Base-by-base conservation (phyloP, 225 moss, liverwort and hornwort species). In the Polytrichum commune region DNA sequence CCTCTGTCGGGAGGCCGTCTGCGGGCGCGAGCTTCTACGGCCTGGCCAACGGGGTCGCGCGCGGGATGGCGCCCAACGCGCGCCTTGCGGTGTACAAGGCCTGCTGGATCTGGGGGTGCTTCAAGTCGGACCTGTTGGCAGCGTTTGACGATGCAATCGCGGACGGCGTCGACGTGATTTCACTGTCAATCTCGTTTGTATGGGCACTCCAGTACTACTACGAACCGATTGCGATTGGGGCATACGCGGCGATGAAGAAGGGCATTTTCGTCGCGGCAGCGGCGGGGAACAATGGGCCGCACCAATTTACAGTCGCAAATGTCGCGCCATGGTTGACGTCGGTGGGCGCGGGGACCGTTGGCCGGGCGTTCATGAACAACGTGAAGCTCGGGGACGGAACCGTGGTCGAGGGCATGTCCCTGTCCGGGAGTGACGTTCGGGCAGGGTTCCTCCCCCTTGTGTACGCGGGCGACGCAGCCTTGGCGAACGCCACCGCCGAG, bases 21-120 rank as follows among this genome's bases (percentile, higher is more conserved):
- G 19, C 55, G 69, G 72, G 78, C 79, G 84, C 62, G 35, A 19
- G 13, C 23, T 23, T 32, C 18, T 1, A 23, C 4, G 35, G 91
- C 5, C 92, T 87, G 60, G 95, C 91, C 1, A 58, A 67, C 4
- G 93, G 93, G 8, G 90, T 81, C 1, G 91, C 95, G 0, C 85
- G 81, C 25, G 93, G 93, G 1, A 90, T 91, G 54, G 93, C 91
- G 3, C 95, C 93, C 0, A 6, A 60, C 18, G 79, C 89, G 9
- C 83, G 90, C 56, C 63, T 96, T 1, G 91, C 93, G 19, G 82
- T 64, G 60, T 96, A 96, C 80, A 96, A 96, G 73, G 93, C 93
- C n/a, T 96, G 95, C 61, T 96, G 93, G 93, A 25, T 7, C 19
- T 77, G 73, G 10, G 80, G 86, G 19, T 86, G 86, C 54, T 74